Evolutionary conservation across 345 rosid species (phyloP).

Genomic region (Bruguiera sexangula): DNA sequence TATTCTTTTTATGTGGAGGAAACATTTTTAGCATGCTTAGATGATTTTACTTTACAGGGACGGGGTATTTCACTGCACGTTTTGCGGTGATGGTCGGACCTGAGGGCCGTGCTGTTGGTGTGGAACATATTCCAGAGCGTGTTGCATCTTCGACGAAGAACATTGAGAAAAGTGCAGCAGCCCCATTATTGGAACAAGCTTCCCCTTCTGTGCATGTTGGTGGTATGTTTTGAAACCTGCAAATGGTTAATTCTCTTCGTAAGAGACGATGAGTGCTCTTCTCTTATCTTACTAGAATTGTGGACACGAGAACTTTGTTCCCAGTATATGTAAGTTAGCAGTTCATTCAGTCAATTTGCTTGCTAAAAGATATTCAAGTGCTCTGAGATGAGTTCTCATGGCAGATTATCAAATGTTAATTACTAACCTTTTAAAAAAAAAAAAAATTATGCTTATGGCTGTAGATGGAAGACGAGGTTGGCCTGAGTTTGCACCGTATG

Average conservation of each 20-base stretch:
- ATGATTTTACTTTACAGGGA: slow-evolving; percentile 43
- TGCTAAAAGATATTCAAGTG: no score
- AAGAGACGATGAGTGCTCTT: not conserved
- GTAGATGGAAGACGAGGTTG: slow-evolving; percentile 92
- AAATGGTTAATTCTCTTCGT: not conserved
- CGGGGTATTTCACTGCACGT: slow-evolving; percentile 94
- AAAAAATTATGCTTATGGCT: not conserved
- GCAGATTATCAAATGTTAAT: no score
- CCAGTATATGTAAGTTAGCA: no score
- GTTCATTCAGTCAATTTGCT: no score
- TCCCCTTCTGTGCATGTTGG: slow-evolving; percentile 73
- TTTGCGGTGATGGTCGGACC: slow-evolving; percentile 89
- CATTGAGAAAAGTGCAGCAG: slow-evolving; percentile 68
- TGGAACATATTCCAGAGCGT: slow-evolving; percentile 87
- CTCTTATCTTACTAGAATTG: no score
- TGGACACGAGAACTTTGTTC: no score
- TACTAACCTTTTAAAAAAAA: no score
- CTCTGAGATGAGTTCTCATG: no score
- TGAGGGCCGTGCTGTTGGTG: slow-evolving; percentile 79
- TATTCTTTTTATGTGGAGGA: not conserved
- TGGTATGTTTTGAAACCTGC: slow-evolving; percentile 45
- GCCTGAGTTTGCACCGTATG: slow-evolving; percentile 80
- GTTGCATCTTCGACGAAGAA: slow-evolving; percentile 62
- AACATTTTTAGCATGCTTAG: slow-evolving; percentile 1
- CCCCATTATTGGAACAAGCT: slow-evolving; percentile 62